Conservation (phyloP, 2,329 filamentous ascomycete genomes). For the Cercospora janseana region DNA sequence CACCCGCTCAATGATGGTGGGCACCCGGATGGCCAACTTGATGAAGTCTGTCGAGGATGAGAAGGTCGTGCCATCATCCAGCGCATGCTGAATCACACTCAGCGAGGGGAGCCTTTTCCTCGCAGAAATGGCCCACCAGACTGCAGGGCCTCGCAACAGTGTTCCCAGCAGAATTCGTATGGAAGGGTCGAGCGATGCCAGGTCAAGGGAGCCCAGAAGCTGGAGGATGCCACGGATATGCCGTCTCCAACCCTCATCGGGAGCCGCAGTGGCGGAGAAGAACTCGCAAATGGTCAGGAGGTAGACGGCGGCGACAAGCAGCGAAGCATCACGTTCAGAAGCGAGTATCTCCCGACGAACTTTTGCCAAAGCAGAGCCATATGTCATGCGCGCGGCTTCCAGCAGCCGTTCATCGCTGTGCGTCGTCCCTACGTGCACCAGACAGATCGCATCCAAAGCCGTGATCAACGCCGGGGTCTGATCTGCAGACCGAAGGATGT, state of each 20-base stretch:
- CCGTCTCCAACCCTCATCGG: constrained; percentile 13
- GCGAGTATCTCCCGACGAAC: constrained; percentile 1
- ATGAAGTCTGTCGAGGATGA: constrained; percentile 2
- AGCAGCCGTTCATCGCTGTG: neutral
- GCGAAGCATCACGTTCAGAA: neutral
- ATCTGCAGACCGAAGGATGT: neutral
- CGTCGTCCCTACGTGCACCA: neutral
- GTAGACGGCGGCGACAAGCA: constrained; percentile 2
- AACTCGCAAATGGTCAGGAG: constrained; percentile 9
- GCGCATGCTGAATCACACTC: neutral
- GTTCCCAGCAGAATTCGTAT: constrained; percentile 11
- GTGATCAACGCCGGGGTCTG: neutral
- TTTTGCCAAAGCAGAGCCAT: constrained; percentile 2
- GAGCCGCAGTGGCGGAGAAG: constrained; percentile 2
- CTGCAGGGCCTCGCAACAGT: neutral
- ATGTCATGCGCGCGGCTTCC: constrained; percentile 6
- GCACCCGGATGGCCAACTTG: constrained; percentile 1
- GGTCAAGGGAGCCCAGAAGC: constrained; percentile 2
- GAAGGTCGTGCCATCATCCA: constrained; percentile 2
- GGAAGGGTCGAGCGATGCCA: constrained; percentile 7
- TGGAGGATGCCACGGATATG: constrained; percentile 9
- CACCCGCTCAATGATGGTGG: constrained; percentile 6
- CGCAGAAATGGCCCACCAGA: constrained; percentile 10
- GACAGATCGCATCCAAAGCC: constrained; percentile 2
- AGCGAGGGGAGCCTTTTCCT: constrained; percentile 3